Evolutionary conservation across 495 filamentous ascomycete genomes (phyloP), one percentile per base, ranked within the genome.

Genomic region (Aspergillus diversus): DNA sequence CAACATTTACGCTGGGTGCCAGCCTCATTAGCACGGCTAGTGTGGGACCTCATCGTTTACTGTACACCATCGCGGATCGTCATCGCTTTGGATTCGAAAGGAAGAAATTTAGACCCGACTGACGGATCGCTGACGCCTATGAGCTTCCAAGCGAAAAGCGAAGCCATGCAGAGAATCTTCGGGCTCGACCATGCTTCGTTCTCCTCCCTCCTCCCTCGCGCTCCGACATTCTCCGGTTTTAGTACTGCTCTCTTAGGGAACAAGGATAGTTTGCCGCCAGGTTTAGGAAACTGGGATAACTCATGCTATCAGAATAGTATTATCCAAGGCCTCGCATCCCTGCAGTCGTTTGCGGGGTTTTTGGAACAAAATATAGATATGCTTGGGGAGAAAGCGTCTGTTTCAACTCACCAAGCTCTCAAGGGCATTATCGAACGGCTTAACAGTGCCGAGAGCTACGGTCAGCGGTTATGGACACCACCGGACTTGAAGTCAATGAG

Each of bases 251-350:
- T 81, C 7, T 71, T 82, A 16, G 74, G 79, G 42, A 69, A 55
- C 49, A 74, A 70, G 21, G 75, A 77, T 15, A 73, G 73, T 37
- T 65, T 73, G 33, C 92, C 92, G 3, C 84, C 92, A 5, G 95
- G 96, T 0, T 74, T 98, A 34, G 91, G 91, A 16, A 99, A 99
- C 70, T 89, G 86, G 79, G 88, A 96, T 74, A 97, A 97, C 69
- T 96, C 92, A 1, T 99, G 96, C 75, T 99, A 95, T 71, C 94
- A 98, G 78, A 99, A 99, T 71, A 97, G 93, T 63, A 90, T 97
- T 17, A 86, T 98, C 27, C 90, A 97, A 72, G 89, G 89, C 12
- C 81, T 98, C 42, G 89, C 93, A 5, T 90, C 93, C 6, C 83
- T 98, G 49, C 77, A 82, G 21, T 80, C 86, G 5, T 77, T 97